Evolutionary conservation across 805 yeast genomes (phyloP).

Genomic region (Ogataea zsoltii): DNA sequence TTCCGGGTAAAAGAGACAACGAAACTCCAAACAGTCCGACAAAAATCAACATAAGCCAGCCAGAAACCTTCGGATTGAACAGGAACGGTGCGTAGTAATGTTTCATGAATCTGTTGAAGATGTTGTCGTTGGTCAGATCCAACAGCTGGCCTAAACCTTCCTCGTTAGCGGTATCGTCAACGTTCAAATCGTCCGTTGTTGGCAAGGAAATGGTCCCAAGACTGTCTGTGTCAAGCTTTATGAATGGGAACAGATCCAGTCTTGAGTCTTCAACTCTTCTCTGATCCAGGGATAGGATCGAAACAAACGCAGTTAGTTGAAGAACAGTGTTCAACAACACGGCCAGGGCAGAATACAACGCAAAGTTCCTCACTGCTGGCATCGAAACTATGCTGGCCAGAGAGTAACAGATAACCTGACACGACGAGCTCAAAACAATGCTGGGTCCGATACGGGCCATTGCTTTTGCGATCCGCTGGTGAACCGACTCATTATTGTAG

Average conservation of each 20-base stretch:
- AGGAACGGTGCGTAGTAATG: conserved; percentile 61
- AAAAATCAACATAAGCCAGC: conserved; percentile 54
- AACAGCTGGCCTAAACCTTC: conserved; percentile 27
- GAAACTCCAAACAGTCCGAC: conserved; percentile 67
- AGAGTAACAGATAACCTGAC: conserved; percentile 78
- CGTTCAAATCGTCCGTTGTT: conserved; percentile 8
- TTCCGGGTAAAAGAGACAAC: conserved; percentile 63
- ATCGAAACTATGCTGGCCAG: conserved; percentile 80
- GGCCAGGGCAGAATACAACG: conserved; percentile 86
- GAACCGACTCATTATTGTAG: conserved; percentile 43
- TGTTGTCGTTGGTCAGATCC: conserved; percentile 21
- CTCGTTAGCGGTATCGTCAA: conserved; percentile 13
- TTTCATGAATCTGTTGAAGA: conserved; percentile 44
- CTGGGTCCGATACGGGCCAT: conserved; percentile 84
- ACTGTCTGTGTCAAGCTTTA: conserved; percentile 29
- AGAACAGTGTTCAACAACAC: conserved; percentile 71
- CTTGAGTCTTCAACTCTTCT: conserved; percentile 56
- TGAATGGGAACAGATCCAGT: conserved; percentile 63
- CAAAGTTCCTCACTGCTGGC: conserved; percentile 97
- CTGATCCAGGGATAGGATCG: conserved; percentile 70
- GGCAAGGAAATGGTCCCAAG: conserved; percentile 16
- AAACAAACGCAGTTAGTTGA: conserved; percentile 80
- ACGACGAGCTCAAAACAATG: conserved; percentile 70
- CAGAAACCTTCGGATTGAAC: conserved; percentile 46
- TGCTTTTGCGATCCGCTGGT: conserved; percentile 61